Conservation (phyloP, 805 yeast genomes). For the Candida endomychidarum region DNA sequence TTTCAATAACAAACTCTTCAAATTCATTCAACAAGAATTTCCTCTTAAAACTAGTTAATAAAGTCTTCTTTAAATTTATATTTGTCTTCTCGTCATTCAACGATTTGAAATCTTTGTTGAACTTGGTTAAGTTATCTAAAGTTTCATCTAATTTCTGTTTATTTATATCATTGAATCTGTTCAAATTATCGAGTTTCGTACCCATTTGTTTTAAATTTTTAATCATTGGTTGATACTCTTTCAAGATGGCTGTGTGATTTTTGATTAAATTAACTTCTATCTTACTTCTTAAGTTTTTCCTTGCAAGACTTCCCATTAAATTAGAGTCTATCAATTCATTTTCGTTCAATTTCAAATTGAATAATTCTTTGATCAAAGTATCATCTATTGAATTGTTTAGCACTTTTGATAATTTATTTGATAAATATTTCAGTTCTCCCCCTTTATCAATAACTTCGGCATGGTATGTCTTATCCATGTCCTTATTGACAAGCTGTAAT, state of each 20-base stretch:
- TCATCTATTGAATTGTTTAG: conserved; percentile 46
- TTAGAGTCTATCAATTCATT: conserved; percentile 45
- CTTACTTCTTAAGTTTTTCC: conserved; percentile 59
- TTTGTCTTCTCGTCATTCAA: conserved; percentile 31
- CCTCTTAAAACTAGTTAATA: conserved; percentile 54
- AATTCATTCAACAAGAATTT: conserved; percentile 68
- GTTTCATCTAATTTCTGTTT: conserved; percentile 37
- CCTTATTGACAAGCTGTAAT: conserved; percentile 27
- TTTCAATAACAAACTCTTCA: conserved; percentile 61
- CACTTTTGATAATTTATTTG: conserved; percentile 50
- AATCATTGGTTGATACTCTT: conserved; percentile 34
- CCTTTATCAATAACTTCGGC: conserved; percentile 1
- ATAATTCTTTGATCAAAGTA: conserved; percentile 31
- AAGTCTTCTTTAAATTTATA: conserved; percentile 48
- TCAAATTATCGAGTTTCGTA: conserved; percentile 19
- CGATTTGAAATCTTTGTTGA: conserved; percentile 25
- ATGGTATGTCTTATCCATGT: background rate
- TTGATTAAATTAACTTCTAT: conserved; percentile 60
- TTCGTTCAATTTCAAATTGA: conserved; percentile 22
- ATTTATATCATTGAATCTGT: conserved; percentile 30
- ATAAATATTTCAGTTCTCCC: conserved; percentile 21
- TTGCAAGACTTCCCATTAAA: conserved; percentile 55
- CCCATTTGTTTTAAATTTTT: conserved; percentile 25
- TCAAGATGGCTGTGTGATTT: conserved; percentile 43
- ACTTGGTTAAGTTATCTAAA: conserved; percentile 20